These are phyloP conservation scores for Lineolata rhizophorae DNA, from an alignment of 495 filamentous ascomycete species.

Conservation along the genomic window DNA sequence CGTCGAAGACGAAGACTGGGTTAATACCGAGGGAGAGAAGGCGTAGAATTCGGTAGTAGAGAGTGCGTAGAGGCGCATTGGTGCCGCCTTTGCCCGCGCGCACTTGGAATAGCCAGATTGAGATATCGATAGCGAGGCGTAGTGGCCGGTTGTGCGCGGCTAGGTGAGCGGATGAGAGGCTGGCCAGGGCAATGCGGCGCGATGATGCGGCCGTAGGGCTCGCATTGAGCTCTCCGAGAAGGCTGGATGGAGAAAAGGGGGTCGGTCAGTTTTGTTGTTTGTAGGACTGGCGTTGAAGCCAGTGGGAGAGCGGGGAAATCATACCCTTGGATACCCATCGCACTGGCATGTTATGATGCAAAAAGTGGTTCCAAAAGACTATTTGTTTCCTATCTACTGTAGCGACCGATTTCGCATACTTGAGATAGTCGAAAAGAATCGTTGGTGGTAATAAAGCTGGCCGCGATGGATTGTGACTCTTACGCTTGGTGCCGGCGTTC, in stretches of 20 bases:
- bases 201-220: too few relatives aligned
- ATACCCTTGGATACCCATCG: conserved; percentile 21
- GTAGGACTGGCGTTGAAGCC: too few relatives aligned
- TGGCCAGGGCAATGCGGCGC: conserved; percentile 72
- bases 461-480: too few relatives aligned
- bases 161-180: conserved; percentile 54
- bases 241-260: background rate
- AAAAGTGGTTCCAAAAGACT: too few relatives aligned
- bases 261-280: too few relatives aligned
- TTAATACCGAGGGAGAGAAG: conserved; percentile 61
- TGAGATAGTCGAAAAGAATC: too few relatives aligned
- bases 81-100: conserved; percentile 69
- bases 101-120: conserved; percentile 93
- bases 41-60: conserved; percentile 80
- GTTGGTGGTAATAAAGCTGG: too few relatives aligned
- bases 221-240: conserved; percentile 34
- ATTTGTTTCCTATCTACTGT: too few relatives aligned
- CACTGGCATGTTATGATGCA: too few relatives aligned
- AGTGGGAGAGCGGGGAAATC: too few relatives aligned
- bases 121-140: conserved; percentile 79
- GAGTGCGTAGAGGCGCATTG: conserved; percentile 76
- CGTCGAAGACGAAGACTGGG: conserved; percentile 92
- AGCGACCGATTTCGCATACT: too few relatives aligned
- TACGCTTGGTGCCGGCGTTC: too few relatives aligned
- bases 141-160: conserved; percentile 49